Percentiles rank a stretch among this genome's conserved stretches.
Evolutionary conservation across 2,329 filamentous ascomycete species (phyloP).

Genomic region (Cytospora chrysosperma): DNA sequence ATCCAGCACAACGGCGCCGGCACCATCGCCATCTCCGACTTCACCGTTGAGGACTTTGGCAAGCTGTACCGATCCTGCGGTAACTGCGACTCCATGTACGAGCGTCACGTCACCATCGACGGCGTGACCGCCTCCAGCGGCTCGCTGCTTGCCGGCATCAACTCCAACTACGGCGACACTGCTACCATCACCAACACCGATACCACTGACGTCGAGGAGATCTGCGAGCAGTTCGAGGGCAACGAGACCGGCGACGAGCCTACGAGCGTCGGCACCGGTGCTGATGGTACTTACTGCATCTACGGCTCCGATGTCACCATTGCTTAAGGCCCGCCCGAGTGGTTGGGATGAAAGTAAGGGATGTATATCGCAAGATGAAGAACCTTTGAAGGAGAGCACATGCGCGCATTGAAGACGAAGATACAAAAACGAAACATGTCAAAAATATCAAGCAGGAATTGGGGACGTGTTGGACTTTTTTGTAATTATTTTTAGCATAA

Average conservation of each 20-base stretch:
- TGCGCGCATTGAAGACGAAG: neutral
- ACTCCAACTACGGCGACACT: slow-evolving; percentile 32
- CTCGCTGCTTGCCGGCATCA: slow-evolving; percentile 18
- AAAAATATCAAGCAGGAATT: slow-evolving; percentile 8
- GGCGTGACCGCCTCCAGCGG: slow-evolving; percentile 36
- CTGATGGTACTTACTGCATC: slow-evolving; percentile 26
- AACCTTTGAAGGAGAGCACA: neutral
- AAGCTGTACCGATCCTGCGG: slow-evolving; percentile 51
- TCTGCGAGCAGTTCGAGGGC: slow-evolving; percentile 25
- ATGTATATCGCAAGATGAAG: neutral
- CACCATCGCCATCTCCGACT: slow-evolving; percentile 34
- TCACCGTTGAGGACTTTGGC: slow-evolving; percentile 46
- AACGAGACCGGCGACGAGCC: slow-evolving; percentile 24
- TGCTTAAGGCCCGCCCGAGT: neutral
- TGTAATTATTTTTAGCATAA: slow-evolving; percentile 11
- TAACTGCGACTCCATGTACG: slow-evolving; percentile 39
- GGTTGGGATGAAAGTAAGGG: neutral
- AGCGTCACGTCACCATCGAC: slow-evolving; percentile 47
- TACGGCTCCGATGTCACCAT: slow-evolving; percentile 18
- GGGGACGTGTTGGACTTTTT: slow-evolving; percentile 4
- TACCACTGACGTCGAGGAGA: slow-evolving; percentile 17
- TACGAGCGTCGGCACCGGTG: slow-evolving; percentile 16
- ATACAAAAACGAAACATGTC: neutral
- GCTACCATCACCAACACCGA: slow-evolving; percentile 23
- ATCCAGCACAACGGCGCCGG: slow-evolving; percentile 41